Base-by-base conservation (phyloP, 2,329 filamentous ascomycete species). In the Diaporthe citrichinensis region DNA sequence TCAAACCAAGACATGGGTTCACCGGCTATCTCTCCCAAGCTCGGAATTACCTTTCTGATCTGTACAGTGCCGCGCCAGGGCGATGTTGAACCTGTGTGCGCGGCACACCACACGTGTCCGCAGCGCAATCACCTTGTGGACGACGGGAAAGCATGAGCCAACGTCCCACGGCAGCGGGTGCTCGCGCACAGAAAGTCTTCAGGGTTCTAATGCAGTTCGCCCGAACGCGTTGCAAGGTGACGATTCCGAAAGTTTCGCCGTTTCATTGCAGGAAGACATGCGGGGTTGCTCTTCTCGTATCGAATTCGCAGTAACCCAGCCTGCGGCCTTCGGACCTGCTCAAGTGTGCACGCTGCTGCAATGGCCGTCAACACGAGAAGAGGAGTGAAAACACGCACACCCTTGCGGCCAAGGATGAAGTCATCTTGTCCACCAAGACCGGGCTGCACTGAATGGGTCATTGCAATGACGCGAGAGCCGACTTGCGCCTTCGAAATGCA, bases 221-320 rank as follows among this genome's bases (percentile, higher is more conserved):
- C 65, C 46, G 65, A 53, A 53, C 65, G 46, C 65, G 65, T 68
- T 68, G 62, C 62, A 68, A 39, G 46, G 65, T 68, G 46, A 68
- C 65, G 49, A 41, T 55, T 69, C 65, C 65, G 65, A 69, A 55
- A 69, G 65, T 69, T 39, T 69, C 65, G 65, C 65, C 46, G 65
- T 69, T 69, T 55, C 65, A 69, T 69, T 55, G 65, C 65, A 69
- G 65, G 49, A 41, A 69, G 8, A 36, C 34, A 55, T 28, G 34
- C 65, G 49, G 65, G 65, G 65, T 17, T 41, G 65, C 49, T 23
- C 34, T 69, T 41, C 65, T 69, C 65, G 65, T 69, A 69, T 69
- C n/a, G 65, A 14, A 36, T 9, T 20, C 59, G 20, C n/a, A 31
- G 39, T 20, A 31, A 28, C 65, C 65, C 7, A 25, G 44, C 31